phyloP scores from a whole-genome alignment of 140 eudicot species.

The Bidens hawaiensis region DNA sequence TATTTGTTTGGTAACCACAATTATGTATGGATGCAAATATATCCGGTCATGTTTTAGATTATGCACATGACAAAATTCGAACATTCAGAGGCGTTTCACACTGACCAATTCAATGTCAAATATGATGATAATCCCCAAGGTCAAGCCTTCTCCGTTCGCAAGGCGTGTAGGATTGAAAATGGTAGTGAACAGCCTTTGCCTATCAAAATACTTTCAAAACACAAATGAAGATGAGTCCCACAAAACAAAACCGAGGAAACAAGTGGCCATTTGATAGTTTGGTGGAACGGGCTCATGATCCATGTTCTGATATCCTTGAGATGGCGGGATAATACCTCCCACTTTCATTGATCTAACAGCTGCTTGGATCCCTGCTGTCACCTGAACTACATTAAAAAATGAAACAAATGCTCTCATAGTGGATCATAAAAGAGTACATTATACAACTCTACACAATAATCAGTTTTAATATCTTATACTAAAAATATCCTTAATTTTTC shows the following conservation, averaged over 20 bases:
- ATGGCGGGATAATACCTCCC: conserved; percentile 93
- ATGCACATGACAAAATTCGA: conserved; percentile 13
- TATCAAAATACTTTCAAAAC: conserved; percentile 60
- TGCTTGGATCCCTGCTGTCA: conserved; percentile 78
- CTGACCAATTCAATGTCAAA: conserved; percentile 89
- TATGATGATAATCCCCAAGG: conserved; percentile 79
- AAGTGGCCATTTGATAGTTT: not conserved
- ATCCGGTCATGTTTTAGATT: not conserved
- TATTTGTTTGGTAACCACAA: not conserved
- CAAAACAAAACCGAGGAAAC: not conserved
- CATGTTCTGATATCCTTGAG: conserved; percentile 86
- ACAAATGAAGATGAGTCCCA: not conserved
- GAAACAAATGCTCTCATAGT: conserved; percentile 7
- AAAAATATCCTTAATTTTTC: not conserved
- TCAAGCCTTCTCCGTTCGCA: conserved; percentile 92
- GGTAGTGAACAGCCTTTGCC: conserved; percentile 89
- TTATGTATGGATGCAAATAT: not conserved
- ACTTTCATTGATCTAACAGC: conserved; percentile 84
- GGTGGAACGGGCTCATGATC: conserved; percentile 92
- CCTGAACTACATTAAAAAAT: conserved; percentile 43
- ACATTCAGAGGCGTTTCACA: conserved; percentile 37
- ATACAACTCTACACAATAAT: too few relatives aligned
- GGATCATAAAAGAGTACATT: not conserved
- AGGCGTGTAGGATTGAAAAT: conserved; percentile 91
- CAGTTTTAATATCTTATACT: too few relatives aligned